These are phyloP conservation scores for Pythium phragmitis DNA, from an alignment of 352 stramenopile genomes.

Conservation along the genomic window DNA sequence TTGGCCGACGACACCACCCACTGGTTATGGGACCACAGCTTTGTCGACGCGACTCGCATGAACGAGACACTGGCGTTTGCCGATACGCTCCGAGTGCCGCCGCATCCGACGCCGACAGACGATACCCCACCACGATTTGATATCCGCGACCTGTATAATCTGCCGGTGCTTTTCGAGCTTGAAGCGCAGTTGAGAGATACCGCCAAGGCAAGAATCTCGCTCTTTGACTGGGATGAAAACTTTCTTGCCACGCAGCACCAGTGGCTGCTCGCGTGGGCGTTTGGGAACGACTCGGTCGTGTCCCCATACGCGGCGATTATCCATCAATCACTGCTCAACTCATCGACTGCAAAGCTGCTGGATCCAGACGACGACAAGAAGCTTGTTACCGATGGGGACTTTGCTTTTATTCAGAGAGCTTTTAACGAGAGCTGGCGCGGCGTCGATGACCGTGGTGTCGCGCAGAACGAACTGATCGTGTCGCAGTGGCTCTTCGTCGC, in stretches of 20 bases:
- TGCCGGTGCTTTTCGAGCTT: slow-evolving; percentile 44
- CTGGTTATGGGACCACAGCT: slow-evolving; percentile 48
- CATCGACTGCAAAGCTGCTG: slow-evolving; percentile 35
- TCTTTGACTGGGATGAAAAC: slow-evolving; percentile 58
- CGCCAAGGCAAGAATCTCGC: slow-evolving; percentile 27
- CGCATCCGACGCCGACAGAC: slow-evolving; percentile 45
- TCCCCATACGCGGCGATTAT: slow-evolving; percentile 55
- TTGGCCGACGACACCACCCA: slow-evolving; percentile 24
- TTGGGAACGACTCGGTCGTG: slow-evolving; percentile 36
- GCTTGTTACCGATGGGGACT: slow-evolving; percentile 36
- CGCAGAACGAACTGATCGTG: slow-evolving; percentile 48
- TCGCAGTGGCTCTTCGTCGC: slow-evolving; percentile 45
- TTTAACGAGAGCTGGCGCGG: slow-evolving; percentile 61
- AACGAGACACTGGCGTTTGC: slow-evolving; percentile 46
- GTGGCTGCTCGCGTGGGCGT: slow-evolving; percentile 33
- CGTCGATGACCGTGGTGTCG: slow-evolving; percentile 35
- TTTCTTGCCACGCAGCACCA: slow-evolving; percentile 35
- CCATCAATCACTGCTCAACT: slow-evolving; percentile 51
- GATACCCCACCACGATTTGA: slow-evolving; percentile 43
- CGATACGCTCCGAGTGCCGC: slow-evolving; percentile 60
- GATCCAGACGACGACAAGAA: slow-evolving; percentile 45
- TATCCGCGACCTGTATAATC: slow-evolving; percentile 45
- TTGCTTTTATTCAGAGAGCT: slow-evolving; percentile 36
- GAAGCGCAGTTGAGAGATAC: slow-evolving; percentile 24
- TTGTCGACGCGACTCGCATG: slow-evolving; percentile 38